phyloP scores from a whole-genome alignment of 2,329 filamentous ascomycete genomes.

The Didymella exigua region DNA sequence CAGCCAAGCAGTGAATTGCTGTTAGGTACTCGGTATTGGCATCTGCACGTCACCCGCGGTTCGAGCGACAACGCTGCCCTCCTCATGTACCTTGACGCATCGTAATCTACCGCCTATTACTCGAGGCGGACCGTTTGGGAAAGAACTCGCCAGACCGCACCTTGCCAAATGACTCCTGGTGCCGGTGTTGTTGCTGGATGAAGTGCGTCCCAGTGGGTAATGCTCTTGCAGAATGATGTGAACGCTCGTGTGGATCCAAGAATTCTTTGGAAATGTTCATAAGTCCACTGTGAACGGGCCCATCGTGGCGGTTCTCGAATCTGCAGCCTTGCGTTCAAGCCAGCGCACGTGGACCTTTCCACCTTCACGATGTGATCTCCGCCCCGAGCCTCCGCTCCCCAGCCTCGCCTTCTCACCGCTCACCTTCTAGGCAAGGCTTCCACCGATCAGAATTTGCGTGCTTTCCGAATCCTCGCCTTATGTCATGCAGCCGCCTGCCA shows the following conservation, averaged over 20 bases:
- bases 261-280: conserved; percentile 7
- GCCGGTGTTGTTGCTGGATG: conserved; percentile 12
- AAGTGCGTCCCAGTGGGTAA: conserved; percentile 9
- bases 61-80: conserved; percentile 15
- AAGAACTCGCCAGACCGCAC: conserved; percentile 17
- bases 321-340: conserved; percentile 17
- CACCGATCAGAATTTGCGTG: too few species aligned
- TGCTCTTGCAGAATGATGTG: conserved; percentile 7
- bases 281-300: not conserved
- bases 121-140: conserved; percentile 14
- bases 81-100: conserved; percentile 22
- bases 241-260: not conserved
- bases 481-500: conserved; percentile 26
- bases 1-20: conserved; percentile 45
- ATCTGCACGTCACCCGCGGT: conserved; percentile 35
- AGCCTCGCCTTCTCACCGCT: conserved; percentile 26
- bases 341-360: conserved; percentile 25
- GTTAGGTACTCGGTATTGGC: conserved; percentile 44
- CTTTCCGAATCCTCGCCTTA: conserved; percentile 24
- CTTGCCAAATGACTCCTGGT: conserved; percentile 12
- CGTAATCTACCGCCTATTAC: conserved; percentile 25
- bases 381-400: conserved; percentile 24
- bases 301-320: conserved; percentile 7
- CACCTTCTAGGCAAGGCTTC: conserved; percentile 30
- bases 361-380: conserved; percentile 27